Evolutionary conservation across 768 basidiomycete genomes (phyloP).

Genomic region (Pleurotus sapidus): DNA sequence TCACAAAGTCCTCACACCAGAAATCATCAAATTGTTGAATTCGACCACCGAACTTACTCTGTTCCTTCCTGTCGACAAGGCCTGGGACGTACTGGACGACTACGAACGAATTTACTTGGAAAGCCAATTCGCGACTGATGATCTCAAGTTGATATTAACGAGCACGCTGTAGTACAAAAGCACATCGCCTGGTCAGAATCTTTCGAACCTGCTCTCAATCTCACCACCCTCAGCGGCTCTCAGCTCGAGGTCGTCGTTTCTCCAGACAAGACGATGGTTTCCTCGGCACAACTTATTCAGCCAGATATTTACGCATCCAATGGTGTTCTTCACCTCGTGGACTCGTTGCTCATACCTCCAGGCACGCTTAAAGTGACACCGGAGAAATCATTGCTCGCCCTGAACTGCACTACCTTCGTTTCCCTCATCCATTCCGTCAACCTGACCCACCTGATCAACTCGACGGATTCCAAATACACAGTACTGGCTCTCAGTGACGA

Average conservation of each 20-base stretch:
- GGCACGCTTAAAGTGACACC: slow-evolving; percentile 80
- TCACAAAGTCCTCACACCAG: slow-evolving; percentile 62
- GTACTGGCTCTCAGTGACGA: slow-evolving; percentile 93
- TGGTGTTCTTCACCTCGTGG: slow-evolving; percentile 90
- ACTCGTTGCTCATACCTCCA: slow-evolving; percentile 75
- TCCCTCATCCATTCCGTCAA: slow-evolving; percentile 83
- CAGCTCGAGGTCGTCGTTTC: slow-evolving; percentile 58
- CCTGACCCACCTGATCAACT: slow-evolving; percentile 67
- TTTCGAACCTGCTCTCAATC: slow-evolving; percentile 45
- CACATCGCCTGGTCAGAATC: slow-evolving; percentile 67
- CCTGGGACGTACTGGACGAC: slow-evolving; percentile 75
- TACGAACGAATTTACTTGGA: slow-evolving; percentile 87
- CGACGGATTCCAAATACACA: slow-evolving; percentile 69
- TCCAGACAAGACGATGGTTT: slow-evolving; percentile 51
- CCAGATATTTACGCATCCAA: slow-evolving; percentile 92
- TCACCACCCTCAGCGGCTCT: slow-evolving; percentile 68
- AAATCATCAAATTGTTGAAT: slow-evolving; percentile 56
- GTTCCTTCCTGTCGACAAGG: slow-evolving; percentile 84
- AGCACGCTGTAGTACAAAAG: slow-evolving; percentile 65
- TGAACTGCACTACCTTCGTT: slow-evolving; percentile 91
- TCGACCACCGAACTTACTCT: slow-evolving; percentile 74
- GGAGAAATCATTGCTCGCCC: slow-evolving; percentile 90
- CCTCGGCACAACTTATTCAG: slow-evolving; percentile 58
- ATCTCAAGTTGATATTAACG: slow-evolving; percentile 73
- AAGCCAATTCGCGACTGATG: slow-evolving; percentile 81